A percentile compares a stretch with the other conserved stretches of the same genome.
phyloP scores from a whole-genome alignment of 441 rosid species.

The Euphorbia celastroides region DNA sequence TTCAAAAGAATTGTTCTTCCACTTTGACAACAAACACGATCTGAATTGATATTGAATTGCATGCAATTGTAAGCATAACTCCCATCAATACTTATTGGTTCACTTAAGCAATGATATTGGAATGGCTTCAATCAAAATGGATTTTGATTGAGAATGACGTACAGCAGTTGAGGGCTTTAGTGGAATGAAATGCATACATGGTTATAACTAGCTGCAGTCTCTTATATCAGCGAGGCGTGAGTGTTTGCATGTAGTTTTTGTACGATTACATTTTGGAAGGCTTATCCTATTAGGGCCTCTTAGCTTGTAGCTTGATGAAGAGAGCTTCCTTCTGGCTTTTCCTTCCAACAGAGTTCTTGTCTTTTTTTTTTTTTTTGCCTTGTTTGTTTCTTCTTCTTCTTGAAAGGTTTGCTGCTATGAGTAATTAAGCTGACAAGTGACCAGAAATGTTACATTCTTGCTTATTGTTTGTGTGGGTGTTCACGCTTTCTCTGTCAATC shows the following conservation, averaged over 20 bases:
- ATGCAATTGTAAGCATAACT: background rate
- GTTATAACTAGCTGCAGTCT: background rate
- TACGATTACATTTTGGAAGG: background rate
- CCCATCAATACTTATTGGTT: background rate
- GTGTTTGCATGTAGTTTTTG: background rate
- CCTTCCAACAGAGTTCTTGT: background rate
- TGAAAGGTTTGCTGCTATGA: background rate
- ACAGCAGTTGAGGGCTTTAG: background rate
- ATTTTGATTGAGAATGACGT: background rate
- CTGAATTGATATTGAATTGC: background rate
- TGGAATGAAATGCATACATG: background rate
- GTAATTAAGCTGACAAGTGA: background rate
- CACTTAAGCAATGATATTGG: background rate
- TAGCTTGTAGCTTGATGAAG: background rate
- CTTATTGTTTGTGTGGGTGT: constrained; percentile 1
- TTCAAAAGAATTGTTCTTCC: background rate
- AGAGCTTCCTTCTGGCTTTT: background rate
- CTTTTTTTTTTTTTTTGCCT: background rate
- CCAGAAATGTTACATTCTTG: background rate
- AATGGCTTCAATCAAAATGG: background rate
- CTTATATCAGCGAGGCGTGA: background rate
- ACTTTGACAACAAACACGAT: background rate
- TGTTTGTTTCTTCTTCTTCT: background rate
- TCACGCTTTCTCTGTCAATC: background rate
- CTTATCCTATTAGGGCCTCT: background rate